Base-by-base conservation (phyloP, 2,329 filamentous ascomycete species). In the Talaromyces albobiverticillius region DNA sequence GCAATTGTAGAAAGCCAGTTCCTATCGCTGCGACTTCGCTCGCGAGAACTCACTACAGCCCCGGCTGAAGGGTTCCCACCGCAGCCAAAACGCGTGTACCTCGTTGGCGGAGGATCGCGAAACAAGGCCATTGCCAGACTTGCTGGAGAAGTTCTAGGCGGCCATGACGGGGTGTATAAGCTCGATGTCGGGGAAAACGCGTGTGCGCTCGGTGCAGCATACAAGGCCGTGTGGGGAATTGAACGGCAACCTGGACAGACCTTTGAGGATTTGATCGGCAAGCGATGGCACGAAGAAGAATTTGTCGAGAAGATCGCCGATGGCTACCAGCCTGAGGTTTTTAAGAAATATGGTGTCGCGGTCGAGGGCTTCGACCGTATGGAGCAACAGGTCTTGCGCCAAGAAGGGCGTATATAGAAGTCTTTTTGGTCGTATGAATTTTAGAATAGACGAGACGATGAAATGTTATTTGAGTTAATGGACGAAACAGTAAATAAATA, bases 101-200 rank as follows among this genome's bases (percentile, higher is more conserved):
- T 99, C 41, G 94, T 97, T 8, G 94, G 94, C 50, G 94, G 94
- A 55, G 94, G 92, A 13, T 91, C 88, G 31, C 82, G 89, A 51
- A 99, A 97, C 78, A 85, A 87, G 3, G 91, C 93, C 46, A 96
- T 97, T 63, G 89, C 91, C 5, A 81, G 86, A 55, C 84, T 95
- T 46, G 82, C 92, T 3, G 93, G 91, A 23, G 86, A 96, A 64
- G 90, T 97, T 2, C 82, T 99, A 2, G 94, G 94, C 50, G 90
- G 90, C 31, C 82, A 81, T 2, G 94, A 97, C 59, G 94, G 94
- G 22, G 89, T 97, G 23, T 99, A 90, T 75, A 89, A 88, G 72
- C 83, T 99, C 13, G 92, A 97, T 67, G 90, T 97, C 4, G 93
- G 94, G 23, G 91, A 92, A 23, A 96, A 95, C 74, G 93, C 94